Evolutionary conservation across 345 rosid species (phyloP).

Genomic region (Theobroma cacao): DNA sequence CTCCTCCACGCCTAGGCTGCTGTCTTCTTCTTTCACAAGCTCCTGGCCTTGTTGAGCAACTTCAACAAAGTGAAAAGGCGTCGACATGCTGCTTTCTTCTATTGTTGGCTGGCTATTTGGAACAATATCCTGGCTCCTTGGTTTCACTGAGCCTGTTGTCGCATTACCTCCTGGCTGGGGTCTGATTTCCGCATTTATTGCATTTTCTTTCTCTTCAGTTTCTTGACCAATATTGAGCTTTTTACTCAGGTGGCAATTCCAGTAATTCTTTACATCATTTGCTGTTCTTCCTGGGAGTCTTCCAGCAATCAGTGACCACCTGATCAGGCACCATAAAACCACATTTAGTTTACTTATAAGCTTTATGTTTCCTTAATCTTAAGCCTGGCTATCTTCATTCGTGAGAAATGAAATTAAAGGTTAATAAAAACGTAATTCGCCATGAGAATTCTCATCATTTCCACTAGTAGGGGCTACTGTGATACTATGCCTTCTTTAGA

Average conservation of each 20-base stretch:
- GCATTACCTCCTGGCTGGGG: background rate
- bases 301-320: slow-evolving; percentile 23
- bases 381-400: background rate
- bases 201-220: background rate
- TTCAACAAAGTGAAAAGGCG: background rate
- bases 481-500: too few species aligned
- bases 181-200: background rate
- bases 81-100: background rate
- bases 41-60: background rate
- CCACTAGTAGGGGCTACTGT: too few species aligned
- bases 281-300: slow-evolving; percentile 18
- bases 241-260: slow-evolving; percentile 18
- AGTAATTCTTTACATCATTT: slow-evolving; percentile 24
- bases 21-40: background rate
- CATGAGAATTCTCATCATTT: too few species aligned
- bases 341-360: background rate
- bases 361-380: background rate
- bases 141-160: background rate
- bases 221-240: slow-evolving; percentile 2
- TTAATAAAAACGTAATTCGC: too few species aligned
- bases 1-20: background rate
- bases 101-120: background rate
- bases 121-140: background rate
- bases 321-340: background rate
- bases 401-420: background rate